Percentiles rank a stretch among this genome's conserved stretches.
Evolutionary conservation across 1,284 basidiomycete genomes (phyloP).

Genomic region (Pseudozyma hubeiensis): DNA sequence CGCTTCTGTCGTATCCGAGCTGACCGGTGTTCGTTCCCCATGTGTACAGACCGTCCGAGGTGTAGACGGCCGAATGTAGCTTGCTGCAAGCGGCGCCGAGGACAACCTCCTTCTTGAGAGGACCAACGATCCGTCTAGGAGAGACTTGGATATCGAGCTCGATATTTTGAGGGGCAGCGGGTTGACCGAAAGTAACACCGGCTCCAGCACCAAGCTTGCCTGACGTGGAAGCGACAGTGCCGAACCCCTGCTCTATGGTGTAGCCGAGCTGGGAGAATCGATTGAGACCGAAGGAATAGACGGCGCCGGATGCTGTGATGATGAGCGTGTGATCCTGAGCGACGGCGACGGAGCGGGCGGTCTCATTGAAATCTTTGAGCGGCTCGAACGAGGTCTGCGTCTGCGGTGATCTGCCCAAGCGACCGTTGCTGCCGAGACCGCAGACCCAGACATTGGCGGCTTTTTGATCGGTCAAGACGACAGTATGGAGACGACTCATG

Average conservation of each 20-base stretch:
- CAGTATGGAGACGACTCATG: conserved; percentile 64
- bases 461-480: conserved; percentile 60
- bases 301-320: conserved; percentile 81
- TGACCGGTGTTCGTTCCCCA: conserved; percentile 97
- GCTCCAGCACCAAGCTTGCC: conserved; percentile 69
- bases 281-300: conserved; percentile 91
- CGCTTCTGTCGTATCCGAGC: conserved; percentile 75
- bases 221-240: conserved; percentile 50
- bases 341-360: conserved; percentile 76
- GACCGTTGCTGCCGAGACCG: conserved; percentile 59
- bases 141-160: conserved; percentile 75
- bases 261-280: conserved; percentile 82
- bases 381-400: conserved; percentile 81
- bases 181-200: conserved; percentile 43
- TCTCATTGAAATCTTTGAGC: conserved; percentile 74
- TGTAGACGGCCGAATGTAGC: conserved; percentile 90
- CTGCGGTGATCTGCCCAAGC: conserved; percentile 79
- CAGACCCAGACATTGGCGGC: conserved; percentile 65
- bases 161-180: conserved; percentile 19
- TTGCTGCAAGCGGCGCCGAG: conserved; percentile 87
- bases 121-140: conserved; percentile 81
- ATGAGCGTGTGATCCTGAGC: conserved; percentile 95
- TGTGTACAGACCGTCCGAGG: conserved; percentile 82
- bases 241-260: conserved; percentile 75
- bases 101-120: conserved; percentile 83